These are phyloP conservation scores for Macrophomina pseudophaseolina DNA, from an alignment of 2,329 filamentous ascomycete genomes.

Conservation along the genomic window DNA sequence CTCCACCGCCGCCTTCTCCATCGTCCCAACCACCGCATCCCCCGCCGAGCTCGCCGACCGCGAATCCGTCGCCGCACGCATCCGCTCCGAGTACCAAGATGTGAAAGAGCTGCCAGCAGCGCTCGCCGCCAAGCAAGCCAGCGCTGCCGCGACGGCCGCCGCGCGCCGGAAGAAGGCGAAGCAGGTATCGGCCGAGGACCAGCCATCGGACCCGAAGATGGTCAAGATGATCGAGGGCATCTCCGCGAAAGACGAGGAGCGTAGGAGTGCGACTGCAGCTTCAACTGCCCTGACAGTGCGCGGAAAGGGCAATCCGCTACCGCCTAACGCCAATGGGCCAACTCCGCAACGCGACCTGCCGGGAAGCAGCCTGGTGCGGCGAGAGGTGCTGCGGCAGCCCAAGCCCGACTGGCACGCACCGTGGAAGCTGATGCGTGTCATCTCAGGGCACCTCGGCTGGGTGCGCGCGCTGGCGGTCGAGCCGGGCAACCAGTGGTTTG, in stretches of 20 bases:
- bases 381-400: conserved; percentile 68
- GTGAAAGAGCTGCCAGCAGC: conserved; percentile 78
- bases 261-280: conserved; percentile 46
- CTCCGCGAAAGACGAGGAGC: conserved; percentile 51
- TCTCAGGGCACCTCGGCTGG: conserved; percentile 96
- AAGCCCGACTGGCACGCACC: conserved; percentile 96
- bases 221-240: conserved; percentile 72
- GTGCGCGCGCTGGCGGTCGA: conserved; percentile 88
- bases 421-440: conserved; percentile 98
- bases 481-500: conserved; percentile 97
- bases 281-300: conserved; percentile 65
- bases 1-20: conserved; percentile 45
- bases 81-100: conserved; percentile 76
- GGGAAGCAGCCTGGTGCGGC: conserved; percentile 64
- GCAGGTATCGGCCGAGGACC: conserved; percentile 49
- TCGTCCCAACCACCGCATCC: conserved; percentile 52
- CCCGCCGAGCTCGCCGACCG: conserved; percentile 51
- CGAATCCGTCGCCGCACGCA: conserved; percentile 60
- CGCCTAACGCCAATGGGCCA: conserved; percentile 62
- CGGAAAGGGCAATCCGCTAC: conserved; percentile 51
- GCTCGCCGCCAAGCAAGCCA: conserved; percentile 79
- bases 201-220: conserved; percentile 60
- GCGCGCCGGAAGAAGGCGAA: conserved; percentile 68
- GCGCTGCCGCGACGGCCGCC: conserved; percentile 60
- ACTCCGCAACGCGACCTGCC: conserved; percentile 57